Base-by-base conservation (phyloP, 129 eudicot genomes). In the Mikania micrantha region DNA sequence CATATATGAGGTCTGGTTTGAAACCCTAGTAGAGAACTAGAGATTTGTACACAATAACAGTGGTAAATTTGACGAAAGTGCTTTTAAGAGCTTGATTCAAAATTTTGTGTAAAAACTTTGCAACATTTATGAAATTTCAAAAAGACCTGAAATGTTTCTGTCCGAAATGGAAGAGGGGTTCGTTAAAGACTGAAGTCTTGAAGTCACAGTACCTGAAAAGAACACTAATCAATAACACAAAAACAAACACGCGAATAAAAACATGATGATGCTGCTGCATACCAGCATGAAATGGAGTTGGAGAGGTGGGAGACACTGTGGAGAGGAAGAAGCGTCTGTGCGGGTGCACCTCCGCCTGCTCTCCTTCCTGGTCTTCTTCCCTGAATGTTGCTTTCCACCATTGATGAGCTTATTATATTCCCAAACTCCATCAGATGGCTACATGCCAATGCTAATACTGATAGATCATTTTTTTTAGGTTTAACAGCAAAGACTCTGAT, bases 191-290 rank as follows among this genome's bases (percentile, higher is more conserved):
- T 7, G 82, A 62, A 8, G 81, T 72, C 72, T 91, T 91, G 72
- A 77, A 74, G 80, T 91, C 97, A 41, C 97, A 91, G 36, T 91
- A 90, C 95, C 97, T 89, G 76, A n/a, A 71, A n/a, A 32, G 24
- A 9, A 15, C 13, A 50, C 17, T 45, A 7, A 13, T 35, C 22
- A 48, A 40, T 32, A 39, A 4, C 52, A 2, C 15, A 63, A 3
- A 15, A 45, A 9, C 20, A 54, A 4, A 58, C 0, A 16, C 1
- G 20, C 2, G 39, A 7, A 73, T 9, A 31, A n/a, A 1, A 32
- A 32, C 36, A 13, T 32, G 34, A 44, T 34, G 29, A 44, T 15
- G 19, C 3, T n/a, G 50, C 15, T n/a, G 50, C 25, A 48, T 48
- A 90, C 97, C 97, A 90, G 75, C 95, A 90, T 52, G 97, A 90